Conservation (phyloP, 768 basidiomycete genomes). For the Termitomyces sp. region DNA sequence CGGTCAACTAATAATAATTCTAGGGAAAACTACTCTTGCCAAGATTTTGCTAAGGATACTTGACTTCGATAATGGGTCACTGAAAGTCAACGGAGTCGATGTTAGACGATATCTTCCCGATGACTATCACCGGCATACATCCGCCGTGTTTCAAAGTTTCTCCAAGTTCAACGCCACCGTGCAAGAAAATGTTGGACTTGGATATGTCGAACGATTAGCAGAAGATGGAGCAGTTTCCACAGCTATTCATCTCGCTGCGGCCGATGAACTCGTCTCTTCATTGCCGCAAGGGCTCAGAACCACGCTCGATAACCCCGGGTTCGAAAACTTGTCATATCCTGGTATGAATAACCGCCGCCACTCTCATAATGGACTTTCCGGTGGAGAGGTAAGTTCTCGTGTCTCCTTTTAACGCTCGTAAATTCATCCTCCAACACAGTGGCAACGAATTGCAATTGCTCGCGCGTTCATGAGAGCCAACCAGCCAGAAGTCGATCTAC, state of each 20-base stretch:
- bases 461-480: slow-evolving; percentile 84
- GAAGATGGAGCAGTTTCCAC: slow-evolving; percentile 52
- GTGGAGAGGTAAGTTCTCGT: slow-evolving; percentile 65
- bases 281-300: slow-evolving; percentile 74
- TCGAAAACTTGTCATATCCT: slow-evolving; percentile 48
- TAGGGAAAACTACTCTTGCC: slow-evolving; percentile 86
- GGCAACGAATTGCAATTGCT: slow-evolving; percentile 85
- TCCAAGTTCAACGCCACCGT: slow-evolving; percentile 76
- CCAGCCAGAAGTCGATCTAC: slow-evolving; percentile 70
- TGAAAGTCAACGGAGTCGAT: slow-evolving; percentile 69
- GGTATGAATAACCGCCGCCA: slow-evolving; percentile 28
- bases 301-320: slow-evolving; percentile 61
- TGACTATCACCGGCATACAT: slow-evolving; percentile 71
- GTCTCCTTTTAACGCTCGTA: neutral
- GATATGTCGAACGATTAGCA: slow-evolving; percentile 61
- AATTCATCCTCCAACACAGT: slow-evolving; percentile 37
- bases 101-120: slow-evolving; percentile 60
- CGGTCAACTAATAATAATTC: slow-evolving; percentile 8
- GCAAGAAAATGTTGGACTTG: slow-evolving; percentile 84
- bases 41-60: slow-evolving; percentile 76
- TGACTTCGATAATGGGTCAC: slow-evolving; percentile 68
- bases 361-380: slow-evolving; percentile 67
- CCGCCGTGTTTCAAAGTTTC: slow-evolving; percentile 87
- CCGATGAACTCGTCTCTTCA: slow-evolving; percentile 58
- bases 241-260: slow-evolving; percentile 73